These are phyloP conservation scores for Tylopilus rubrobrunneus DNA, from an alignment of 768 basidiomycete genomes.

Conservation along the genomic window DNA sequence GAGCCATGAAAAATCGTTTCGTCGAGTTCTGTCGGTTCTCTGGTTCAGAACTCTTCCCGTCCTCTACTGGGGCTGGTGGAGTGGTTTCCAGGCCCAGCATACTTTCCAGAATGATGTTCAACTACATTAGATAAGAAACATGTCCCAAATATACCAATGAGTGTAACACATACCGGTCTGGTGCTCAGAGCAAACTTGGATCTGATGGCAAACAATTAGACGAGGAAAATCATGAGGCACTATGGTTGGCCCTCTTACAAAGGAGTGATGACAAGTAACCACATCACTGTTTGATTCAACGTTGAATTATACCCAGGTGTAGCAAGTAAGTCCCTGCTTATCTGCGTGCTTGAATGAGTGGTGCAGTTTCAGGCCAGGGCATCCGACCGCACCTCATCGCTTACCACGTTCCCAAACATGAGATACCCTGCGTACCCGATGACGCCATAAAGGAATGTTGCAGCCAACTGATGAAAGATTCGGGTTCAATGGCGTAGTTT, in stretches of 20 bases:
- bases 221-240: neutral
- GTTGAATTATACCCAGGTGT: slow-evolving; percentile 67
- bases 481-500: neutral
- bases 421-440: slow-evolving; percentile 82
- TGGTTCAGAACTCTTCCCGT: slow-evolving; percentile 21
- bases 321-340: slow-evolving; percentile 76
- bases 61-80: slow-evolving; percentile 19
- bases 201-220: slow-evolving; percentile 35
- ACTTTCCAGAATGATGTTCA: slow-evolving; percentile 80
- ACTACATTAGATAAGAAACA: slow-evolving; percentile 34
- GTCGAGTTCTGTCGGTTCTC: slow-evolving; percentile 10
- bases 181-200: slow-evolving; percentile 87
- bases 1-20: slow-evolving; percentile 40
- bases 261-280: slow-evolving; percentile 81
- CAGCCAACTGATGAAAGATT: slow-evolving; percentile 42
- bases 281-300: slow-evolving; percentile 73
- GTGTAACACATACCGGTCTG: slow-evolving; percentile 55
- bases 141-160: neutral
- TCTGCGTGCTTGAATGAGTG: slow-evolving; percentile 37
- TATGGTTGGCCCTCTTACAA: slow-evolving; percentile 42
- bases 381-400: slow-evolving; percentile 63
- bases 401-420: slow-evolving; percentile 83
- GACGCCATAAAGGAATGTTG: slow-evolving; percentile 58
- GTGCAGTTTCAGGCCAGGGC: neutral
- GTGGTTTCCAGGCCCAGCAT: slow-evolving; percentile 61